These are phyloP conservation scores for Penicillium freii DNA, from an alignment of 2,329 filamentous ascomycete genomes.

Conservation along the genomic window DNA sequence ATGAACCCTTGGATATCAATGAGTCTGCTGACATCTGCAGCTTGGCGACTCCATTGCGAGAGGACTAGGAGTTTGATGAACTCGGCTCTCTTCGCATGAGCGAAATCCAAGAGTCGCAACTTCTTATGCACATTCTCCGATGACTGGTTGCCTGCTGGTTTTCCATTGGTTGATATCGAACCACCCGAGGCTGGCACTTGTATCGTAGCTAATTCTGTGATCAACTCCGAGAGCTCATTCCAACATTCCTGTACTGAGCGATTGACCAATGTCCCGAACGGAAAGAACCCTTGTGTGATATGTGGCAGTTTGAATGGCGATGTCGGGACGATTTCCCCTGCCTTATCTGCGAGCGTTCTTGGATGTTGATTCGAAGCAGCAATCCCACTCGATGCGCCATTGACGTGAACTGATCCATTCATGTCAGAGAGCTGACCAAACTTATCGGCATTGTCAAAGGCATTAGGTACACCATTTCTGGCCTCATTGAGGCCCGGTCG, in stretches of 20 bases:
- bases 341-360: conserved; percentile 5
- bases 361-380: conserved; percentile 13
- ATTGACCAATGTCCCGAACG: conserved; percentile 70
- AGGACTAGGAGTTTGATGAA: conserved; percentile 94
- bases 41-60: conserved; percentile 81
- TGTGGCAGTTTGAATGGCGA: conserved; percentile 59
- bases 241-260: conserved; percentile 81
- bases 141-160: conserved; percentile 36
- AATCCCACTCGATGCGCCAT: conserved; percentile 26
- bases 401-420: conserved; percentile 28
- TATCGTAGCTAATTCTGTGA: conserved; percentile 68
- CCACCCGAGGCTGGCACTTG: conserved; percentile 49
- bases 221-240: conserved; percentile 69
- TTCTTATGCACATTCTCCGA: conserved; percentile 74
- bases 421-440: conserved; percentile 15
- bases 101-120: conserved; percentile 69
- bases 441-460: conserved; percentile 17
- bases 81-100: conserved; percentile 74
- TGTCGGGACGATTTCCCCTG: conserved; percentile 3
- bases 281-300: conserved; percentile 72
- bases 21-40: conserved; percentile 75
- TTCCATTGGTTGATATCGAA: conserved; percentile 25
- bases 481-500: conserved; percentile 23
- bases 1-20: conserved; percentile 83
- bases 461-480: conserved; percentile 26